These are phyloP conservation scores for Pseudoneurospora amorphoporcata DNA, from an alignment of 495 filamentous ascomycete genomes.

Conservation along the genomic window DNA sequence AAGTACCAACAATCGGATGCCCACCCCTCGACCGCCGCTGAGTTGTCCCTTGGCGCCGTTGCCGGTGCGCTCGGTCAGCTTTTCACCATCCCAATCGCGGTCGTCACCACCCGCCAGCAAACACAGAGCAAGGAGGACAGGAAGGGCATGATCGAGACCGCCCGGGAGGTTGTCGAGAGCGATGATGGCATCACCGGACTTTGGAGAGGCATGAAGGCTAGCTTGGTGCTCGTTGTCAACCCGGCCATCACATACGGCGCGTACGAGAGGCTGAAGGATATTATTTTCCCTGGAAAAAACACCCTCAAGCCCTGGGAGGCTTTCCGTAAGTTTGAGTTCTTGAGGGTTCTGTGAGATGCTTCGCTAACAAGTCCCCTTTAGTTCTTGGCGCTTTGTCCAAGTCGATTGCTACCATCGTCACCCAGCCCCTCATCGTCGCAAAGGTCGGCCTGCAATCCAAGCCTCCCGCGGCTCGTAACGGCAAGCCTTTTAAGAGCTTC, in stretches of 20 bases:
- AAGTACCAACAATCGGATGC: constrained; percentile 49
- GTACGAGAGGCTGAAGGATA: constrained; percentile 79
- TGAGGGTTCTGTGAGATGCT: neutral
- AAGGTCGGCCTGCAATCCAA: constrained; percentile 94
- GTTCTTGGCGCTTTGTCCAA: constrained; percentile 93
- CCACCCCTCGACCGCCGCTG: constrained; percentile 70
- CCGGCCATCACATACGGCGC: constrained; percentile 97
- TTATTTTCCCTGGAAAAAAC: constrained; percentile 66
- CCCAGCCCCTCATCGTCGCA: constrained; percentile 94
- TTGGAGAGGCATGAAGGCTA: constrained; percentile 94
- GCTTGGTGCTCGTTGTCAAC: constrained; percentile 92
- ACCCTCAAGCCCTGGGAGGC: constrained; percentile 79
- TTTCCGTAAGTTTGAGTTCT: constrained; percentile 55
- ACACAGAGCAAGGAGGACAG: constrained; percentile 73
- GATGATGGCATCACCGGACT: constrained; percentile 86
- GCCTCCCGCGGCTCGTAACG: constrained; percentile 71
- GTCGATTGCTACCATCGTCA: constrained; percentile 79
- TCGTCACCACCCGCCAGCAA: constrained; percentile 92
- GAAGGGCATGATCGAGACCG: constrained; percentile 84
- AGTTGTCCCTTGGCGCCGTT: constrained; percentile 78
- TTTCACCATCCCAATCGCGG: constrained; percentile 92
- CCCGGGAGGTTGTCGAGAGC: constrained; percentile 73
- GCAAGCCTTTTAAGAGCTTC: constrained; percentile 92
- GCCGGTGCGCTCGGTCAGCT: constrained; percentile 88
- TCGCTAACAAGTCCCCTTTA: constrained; percentile 18